phyloP scores from a whole-genome alignment of 1,284 basidiomycete species.

The Sanghuangporus weigelae region DNA sequence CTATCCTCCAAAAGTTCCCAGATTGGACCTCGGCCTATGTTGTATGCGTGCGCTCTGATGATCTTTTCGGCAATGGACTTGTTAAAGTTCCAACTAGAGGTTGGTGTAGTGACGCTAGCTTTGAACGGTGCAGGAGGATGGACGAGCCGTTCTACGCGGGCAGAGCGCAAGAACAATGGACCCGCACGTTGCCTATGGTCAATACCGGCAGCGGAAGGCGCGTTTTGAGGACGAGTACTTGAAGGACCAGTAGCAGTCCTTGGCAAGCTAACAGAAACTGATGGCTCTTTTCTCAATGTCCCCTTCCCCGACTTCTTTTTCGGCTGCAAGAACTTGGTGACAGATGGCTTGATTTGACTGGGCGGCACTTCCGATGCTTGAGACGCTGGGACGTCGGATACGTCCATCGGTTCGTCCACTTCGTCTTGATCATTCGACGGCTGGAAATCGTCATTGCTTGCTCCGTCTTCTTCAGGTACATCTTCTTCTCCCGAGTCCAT shows the following conservation, averaged over 20 bases:
- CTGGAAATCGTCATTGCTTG: slow-evolving; percentile 29
- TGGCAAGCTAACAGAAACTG: not conserved
- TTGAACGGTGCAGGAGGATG: slow-evolving; percentile 45
- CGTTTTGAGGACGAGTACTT: slow-evolving; percentile 43
- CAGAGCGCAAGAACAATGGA: slow-evolving; percentile 46
- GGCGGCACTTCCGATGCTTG: not conserved
- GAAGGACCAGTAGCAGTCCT: slow-evolving; percentile 25
- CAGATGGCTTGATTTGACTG: slow-evolving; percentile 12
- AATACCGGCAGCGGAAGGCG: slow-evolving; percentile 51
- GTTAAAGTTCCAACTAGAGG: slow-evolving; percentile 43
- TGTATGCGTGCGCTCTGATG: slow-evolving; percentile 62
- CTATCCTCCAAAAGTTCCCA: slow-evolving; percentile 73
- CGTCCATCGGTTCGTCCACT: slow-evolving; percentile 19
- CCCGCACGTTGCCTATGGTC: slow-evolving; percentile 65
- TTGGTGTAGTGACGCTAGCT: slow-evolving; percentile 23
- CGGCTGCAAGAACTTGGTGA: not conserved
- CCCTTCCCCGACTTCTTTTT: not conserved
- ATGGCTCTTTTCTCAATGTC: slow-evolving; percentile 12
- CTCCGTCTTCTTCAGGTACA: slow-evolving; percentile 24
- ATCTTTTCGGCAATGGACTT: slow-evolving; percentile 40
- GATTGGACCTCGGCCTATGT: slow-evolving; percentile 64
- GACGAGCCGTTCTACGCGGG: slow-evolving; percentile 51
- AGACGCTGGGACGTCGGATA: slow-evolving; percentile 17
- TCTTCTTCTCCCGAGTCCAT: slow-evolving; percentile 19
- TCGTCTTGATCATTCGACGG: slow-evolving; percentile 19